Evolutionary conservation across 2,329 filamentous ascomycete genomes (phyloP).

Genomic region (Ceratocystis cacaofunesta): DNA sequence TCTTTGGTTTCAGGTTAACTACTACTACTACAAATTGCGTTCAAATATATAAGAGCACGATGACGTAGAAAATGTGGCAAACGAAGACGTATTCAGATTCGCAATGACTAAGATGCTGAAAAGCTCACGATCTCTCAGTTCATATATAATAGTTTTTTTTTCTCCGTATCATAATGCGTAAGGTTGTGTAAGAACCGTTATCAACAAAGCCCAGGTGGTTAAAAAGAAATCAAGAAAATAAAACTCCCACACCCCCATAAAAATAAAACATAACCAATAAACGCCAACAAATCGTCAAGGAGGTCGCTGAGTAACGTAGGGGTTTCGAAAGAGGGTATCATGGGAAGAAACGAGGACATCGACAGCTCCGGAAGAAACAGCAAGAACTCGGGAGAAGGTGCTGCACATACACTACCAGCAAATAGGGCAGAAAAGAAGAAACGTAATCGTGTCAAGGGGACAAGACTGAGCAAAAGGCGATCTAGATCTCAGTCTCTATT

Average conservation of each 20-base stretch:
- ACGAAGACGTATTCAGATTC: no score
- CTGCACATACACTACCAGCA: not conserved
- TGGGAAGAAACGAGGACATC: constrained; percentile 1
- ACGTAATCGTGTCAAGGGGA: not conserved
- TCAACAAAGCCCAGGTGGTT: not conserved
- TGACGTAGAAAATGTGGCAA: no score
- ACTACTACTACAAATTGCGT: no score
- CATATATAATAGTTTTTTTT: not conserved
- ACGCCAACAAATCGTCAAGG: no score
- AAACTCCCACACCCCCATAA: not conserved
- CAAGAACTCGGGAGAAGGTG: not conserved
- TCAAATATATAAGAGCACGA: no score
- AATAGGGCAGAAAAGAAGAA: not conserved
- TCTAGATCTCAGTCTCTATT: not conserved
- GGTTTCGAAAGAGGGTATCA: constrained; percentile 7
- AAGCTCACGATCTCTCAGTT: not conserved
- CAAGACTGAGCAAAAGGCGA: not conserved
- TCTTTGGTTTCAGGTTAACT: no score
- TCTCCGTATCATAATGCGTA: not conserved
- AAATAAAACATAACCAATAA: not conserved
- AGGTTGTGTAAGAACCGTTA: not conserved
- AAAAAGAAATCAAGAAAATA: not conserved
- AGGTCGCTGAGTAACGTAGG: not conserved
- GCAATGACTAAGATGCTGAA: no score
- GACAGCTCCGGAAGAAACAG: constrained; percentile 5